Conservation (phyloP, 441 rosid genomes). For the Macaranga tanarius region DNA sequence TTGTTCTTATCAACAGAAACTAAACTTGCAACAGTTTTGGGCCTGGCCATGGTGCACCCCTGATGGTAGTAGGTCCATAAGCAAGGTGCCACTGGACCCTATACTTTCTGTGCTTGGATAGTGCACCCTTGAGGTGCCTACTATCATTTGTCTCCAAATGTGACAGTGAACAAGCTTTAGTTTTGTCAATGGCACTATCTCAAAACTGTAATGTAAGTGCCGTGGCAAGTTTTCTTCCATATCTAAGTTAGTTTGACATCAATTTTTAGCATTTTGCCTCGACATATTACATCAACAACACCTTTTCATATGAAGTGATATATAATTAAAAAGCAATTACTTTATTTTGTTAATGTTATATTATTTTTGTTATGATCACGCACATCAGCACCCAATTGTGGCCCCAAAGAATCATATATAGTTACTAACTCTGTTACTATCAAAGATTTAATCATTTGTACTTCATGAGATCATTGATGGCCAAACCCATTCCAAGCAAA, state of each 20-base stretch:
- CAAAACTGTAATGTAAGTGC: background rate
- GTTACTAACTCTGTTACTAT: background rate
- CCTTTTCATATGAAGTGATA: constrained; percentile 10
- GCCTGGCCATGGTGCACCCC: background rate
- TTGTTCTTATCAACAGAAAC: too few relatives aligned
- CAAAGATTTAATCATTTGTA: background rate
- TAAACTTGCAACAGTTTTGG: too few relatives aligned
- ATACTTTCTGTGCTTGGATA: background rate
- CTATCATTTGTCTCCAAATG: constrained; percentile 2
- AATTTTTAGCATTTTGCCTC: background rate
- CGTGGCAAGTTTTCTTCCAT: constrained; percentile 6
- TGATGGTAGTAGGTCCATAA: constrained; percentile 5
- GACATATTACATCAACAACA: constrained; percentile 21
- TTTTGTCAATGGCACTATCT: background rate
- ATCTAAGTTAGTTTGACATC: background rate
- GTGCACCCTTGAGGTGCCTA: background rate
- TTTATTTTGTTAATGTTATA: background rate
- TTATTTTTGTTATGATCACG: background rate
- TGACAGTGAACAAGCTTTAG: background rate
- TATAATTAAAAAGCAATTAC: background rate
- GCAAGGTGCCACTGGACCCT: background rate
- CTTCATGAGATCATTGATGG: background rate
- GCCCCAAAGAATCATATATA: background rate
- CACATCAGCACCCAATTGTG: constrained; percentile 4
- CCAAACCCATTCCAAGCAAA: background rate